Percentiles rank a stretch among this genome's conserved stretches.
phyloP scores from a whole-genome alignment of 73 alveolate species.

The Tetrahymena thermophila region DNA sequence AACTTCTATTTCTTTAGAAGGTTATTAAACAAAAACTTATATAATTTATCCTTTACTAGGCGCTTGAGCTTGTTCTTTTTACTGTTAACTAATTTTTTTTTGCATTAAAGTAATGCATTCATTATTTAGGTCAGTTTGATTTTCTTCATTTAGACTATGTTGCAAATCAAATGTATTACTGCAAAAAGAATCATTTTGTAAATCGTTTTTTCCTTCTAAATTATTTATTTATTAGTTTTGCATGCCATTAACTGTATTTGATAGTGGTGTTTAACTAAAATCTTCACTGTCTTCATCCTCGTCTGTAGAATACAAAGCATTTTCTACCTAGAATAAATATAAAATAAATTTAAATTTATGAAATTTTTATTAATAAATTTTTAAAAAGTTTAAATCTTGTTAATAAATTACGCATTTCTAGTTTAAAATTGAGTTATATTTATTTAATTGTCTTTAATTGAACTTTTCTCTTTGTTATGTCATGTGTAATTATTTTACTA shows the following conservation, averaged over 20 bases:
- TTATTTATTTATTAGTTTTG: neutral
- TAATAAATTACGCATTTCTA: neutral
- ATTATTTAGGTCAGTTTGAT: neutral
- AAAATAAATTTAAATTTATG: neutral
- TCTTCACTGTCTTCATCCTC: neutral
- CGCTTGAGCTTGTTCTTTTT: neutral
- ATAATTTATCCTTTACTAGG: neutral
- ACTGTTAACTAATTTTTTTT: too few species aligned
- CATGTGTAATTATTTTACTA: neutral
- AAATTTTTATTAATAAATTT: neutral
- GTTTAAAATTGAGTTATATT: neutral
- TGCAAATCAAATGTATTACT: neutral
- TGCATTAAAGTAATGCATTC: neutral
- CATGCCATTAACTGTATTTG: neutral
- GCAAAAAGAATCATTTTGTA: neutral
- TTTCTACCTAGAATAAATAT: neutral
- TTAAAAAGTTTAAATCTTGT: too few species aligned
- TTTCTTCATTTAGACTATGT: neutral
- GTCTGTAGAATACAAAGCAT: neutral
- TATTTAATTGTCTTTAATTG: neutral
- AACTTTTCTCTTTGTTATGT: neutral
- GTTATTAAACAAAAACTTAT: neutral
- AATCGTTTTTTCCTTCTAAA: neutral
- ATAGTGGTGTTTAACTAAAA: neutral
- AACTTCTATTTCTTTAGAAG: neutral